Percentiles rank a stretch among this genome's conserved stretches.
phyloP scores from a whole-genome alignment of 2,329 filamentous ascomycete genomes.

The Pseudocercospora eumusae region DNA sequence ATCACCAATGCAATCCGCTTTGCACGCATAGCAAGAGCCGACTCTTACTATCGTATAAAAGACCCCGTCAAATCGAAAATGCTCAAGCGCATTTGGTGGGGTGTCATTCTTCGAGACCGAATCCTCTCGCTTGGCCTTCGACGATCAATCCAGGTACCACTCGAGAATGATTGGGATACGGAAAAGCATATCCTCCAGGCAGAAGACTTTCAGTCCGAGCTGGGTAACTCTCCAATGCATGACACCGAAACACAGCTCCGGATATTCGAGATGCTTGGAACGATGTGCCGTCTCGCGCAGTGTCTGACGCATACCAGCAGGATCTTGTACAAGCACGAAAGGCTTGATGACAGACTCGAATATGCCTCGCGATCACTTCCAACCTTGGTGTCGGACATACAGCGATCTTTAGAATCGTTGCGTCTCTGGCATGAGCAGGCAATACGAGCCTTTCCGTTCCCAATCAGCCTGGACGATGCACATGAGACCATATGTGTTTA shows the following conservation, averaged over 20 bases:
- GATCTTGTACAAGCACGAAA: conserved; percentile 27
- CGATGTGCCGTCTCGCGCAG: conserved; percentile 27
- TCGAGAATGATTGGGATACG: conserved; percentile 25
- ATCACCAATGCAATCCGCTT: conserved; percentile 30
- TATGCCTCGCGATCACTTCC: conserved; percentile 21
- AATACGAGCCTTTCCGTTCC: conserved; percentile 27
- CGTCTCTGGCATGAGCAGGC: conserved; percentile 28
- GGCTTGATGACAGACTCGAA: conserved; percentile 28
- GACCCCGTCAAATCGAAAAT: conserved; percentile 24
- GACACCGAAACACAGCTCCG: conserved; percentile 30
- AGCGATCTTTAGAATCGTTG: conserved; percentile 21
- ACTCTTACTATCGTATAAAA: conserved; percentile 24
- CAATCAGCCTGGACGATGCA: conserved; percentile 27
- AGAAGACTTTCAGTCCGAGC: conserved; percentile 27
- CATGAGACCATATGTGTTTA: conserved; percentile 28
- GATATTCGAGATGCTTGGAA: conserved; percentile 25
- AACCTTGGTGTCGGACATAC: conserved; percentile 22
- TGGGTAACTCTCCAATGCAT: conserved; percentile 28
- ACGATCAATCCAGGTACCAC: conserved; percentile 21
- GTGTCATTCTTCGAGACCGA: conserved; percentile 27
- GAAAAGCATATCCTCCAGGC: conserved; percentile 25
- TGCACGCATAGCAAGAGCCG: conserved; percentile 25
- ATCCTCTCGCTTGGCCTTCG: conserved; percentile 28
- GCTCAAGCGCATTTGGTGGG: conserved; percentile 31
- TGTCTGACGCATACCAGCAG: conserved; percentile 24